Conservation (phyloP, 331 rosid species). For the Saraca asoca region DNA sequence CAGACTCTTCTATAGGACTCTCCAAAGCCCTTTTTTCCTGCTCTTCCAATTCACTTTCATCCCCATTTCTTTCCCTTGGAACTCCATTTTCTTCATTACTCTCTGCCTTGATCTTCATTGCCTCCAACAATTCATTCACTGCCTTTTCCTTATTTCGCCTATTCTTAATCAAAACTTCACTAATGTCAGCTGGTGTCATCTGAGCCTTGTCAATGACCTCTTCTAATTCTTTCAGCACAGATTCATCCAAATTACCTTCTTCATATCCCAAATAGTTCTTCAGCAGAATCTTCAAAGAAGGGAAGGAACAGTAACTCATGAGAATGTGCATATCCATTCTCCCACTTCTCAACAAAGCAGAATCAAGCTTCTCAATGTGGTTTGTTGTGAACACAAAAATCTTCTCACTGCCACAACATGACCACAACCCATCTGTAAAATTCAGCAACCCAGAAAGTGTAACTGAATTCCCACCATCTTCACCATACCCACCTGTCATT, state of each 20-base stretch:
- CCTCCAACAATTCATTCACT: slow-evolving; percentile 58
- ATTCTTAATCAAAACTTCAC: slow-evolving; percentile 88
- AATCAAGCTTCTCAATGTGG: slow-evolving; percentile 95
- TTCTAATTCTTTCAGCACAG: slow-evolving; percentile 41
- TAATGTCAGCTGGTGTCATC: slow-evolving; percentile 94
- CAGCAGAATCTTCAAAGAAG: slow-evolving; percentile 71
- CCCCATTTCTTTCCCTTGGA: slow-evolving; percentile 29
- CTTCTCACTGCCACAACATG: slow-evolving; percentile 97
- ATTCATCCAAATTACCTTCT: slow-evolving; percentile 40
- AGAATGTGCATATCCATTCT: slow-evolving; percentile 96
- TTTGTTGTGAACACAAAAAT: slow-evolving; percentile 91
- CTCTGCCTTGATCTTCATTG: slow-evolving; percentile 55
- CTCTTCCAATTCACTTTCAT: slow-evolving; percentile 50
- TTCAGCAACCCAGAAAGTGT: slow-evolving; percentile 90
- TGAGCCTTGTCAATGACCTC: slow-evolving; percentile 59
- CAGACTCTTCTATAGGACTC: slow-evolving; percentile 60
- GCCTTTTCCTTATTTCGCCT: slow-evolving; percentile 61
- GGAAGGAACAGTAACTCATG: slow-evolving; percentile 73
- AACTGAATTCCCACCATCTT: slow-evolving; percentile 63
- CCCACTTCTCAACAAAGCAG: slow-evolving; percentile 87
- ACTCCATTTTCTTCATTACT: slow-evolving; percentile 44
- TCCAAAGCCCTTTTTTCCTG: slow-evolving; percentile 91
- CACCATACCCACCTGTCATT: slow-evolving; percentile 46
- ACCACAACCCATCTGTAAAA: slow-evolving; percentile 97
- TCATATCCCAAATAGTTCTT: slow-evolving; percentile 65